phyloP scores from a whole-genome alignment of 31 red algal species.

The Odonthalia washingtoniensis region DNA sequence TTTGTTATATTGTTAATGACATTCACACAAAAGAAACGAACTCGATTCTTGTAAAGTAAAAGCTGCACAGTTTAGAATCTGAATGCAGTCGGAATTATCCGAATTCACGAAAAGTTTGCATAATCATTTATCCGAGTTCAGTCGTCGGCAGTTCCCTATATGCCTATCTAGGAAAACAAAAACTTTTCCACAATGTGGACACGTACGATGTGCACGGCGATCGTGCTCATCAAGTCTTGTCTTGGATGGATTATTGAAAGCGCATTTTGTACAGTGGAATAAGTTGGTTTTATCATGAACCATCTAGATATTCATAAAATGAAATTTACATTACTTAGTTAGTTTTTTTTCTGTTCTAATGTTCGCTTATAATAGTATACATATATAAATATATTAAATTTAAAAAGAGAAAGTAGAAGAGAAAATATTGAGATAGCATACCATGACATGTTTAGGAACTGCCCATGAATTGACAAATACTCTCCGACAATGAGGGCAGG shows the following conservation, averaged over 20 bases:
- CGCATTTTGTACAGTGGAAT: not conserved
- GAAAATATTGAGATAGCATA: no score
- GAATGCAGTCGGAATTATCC: no score
- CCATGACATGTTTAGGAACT: not conserved
- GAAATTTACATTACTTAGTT: not conserved
- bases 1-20: no score
- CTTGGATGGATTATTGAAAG: not conserved
- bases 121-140: no score
- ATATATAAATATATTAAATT: not conserved
- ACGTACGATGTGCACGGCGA: not conserved
- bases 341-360: no score
- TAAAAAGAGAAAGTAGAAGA: not conserved
- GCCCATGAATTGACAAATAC: not conserved
- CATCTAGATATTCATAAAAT: not conserved
- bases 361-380: not conserved
- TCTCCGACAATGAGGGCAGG: not conserved
- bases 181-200: not conserved
- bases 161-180: not conserved
- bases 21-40: no score
- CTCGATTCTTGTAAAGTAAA: no score
- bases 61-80: no score
- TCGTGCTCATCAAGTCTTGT: not conserved
- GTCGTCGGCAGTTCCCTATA: no score
- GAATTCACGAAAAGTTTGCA: no score
- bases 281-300: not conserved